These are phyloP conservation scores for Rhodocollybia butyracea DNA, from an alignment of 768 basidiomycete species.

Conservation along the genomic window DNA sequence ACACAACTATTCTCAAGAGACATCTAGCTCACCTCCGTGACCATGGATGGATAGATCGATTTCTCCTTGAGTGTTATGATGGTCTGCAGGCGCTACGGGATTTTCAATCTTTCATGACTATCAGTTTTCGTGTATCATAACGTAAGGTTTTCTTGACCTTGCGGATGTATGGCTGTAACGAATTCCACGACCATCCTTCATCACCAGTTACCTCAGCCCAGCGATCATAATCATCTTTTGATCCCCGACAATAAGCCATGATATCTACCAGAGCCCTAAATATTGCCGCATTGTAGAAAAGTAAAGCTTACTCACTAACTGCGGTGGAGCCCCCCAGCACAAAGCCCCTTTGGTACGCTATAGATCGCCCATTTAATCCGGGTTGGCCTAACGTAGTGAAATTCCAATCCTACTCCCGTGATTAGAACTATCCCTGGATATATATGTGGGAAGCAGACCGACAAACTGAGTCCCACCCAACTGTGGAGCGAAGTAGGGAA, in stretches of 20 bases:
- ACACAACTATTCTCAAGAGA: background rate
- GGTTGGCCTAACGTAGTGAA: slow-evolving; percentile 23
- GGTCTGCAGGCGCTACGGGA: slow-evolving; percentile 22
- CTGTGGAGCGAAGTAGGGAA: slow-evolving; percentile 10
- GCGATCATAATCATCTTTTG: slow-evolving; percentile 22
- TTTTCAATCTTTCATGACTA: slow-evolving; percentile 22
- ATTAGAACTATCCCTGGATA: background rate
- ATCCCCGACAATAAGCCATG: slow-evolving; percentile 23
- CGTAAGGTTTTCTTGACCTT: slow-evolving; percentile 6
- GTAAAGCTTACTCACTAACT: slow-evolving; percentile 19
- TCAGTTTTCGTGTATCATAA: no score
- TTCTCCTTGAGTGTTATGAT: slow-evolving; percentile 25
- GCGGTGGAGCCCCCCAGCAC: slow-evolving; percentile 27
- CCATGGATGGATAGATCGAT: slow-evolving; percentile 24
- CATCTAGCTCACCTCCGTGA: slow-evolving; percentile 12
- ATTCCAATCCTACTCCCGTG: slow-evolving; percentile 17
- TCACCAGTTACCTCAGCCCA: slow-evolving; percentile 18
- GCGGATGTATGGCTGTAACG: slow-evolving; percentile 15
- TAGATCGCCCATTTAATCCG: slow-evolving; percentile 19
- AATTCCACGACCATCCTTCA: slow-evolving; percentile 24
- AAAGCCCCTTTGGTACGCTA: slow-evolving; percentile 23
- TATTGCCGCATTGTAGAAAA: background rate
- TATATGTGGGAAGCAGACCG: slow-evolving; percentile 16
- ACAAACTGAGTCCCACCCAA: slow-evolving; percentile 7
- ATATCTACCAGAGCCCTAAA: slow-evolving; percentile 12